Base-by-base conservation (phyloP, 1,284 basidiomycete genomes). In the Xerocomus minutiporus region DNA sequence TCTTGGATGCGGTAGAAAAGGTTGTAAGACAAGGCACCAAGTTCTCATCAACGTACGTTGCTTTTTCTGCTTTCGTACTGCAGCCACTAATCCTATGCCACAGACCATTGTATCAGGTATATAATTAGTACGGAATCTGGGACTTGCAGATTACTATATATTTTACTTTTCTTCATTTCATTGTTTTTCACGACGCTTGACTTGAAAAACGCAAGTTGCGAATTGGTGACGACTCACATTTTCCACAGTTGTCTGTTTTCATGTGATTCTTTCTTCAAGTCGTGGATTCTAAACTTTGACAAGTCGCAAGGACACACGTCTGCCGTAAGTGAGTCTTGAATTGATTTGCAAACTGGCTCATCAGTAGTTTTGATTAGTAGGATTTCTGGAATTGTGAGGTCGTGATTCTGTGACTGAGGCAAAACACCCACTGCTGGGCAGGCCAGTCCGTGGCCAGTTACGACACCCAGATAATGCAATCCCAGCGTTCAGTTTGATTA, bases 1-100 rank as follows among this genome's bases (percentile, higher is more conserved):
- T 98, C 75, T 74, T 99, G 65, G 93, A 97, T 66, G 92, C 94
- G 5, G 96, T 99, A 4, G 96, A 99, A 76, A 98, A 98, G 77
- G 96, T 98, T 54, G 93, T 98, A 47, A 81, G 93, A 66, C 95
- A 98, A 75, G 96, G 96, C 47, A 95, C 91, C 64, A 98, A 99
- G 76, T 99, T 98, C 74, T 90, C 87, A 12, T 71, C 70, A 50
- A 68, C 66, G 66, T 71, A 44, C 41, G 66, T 57, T 32, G 0
- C 5, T 34, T 34, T 50, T 26, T 15, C 13, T 48, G 41, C 28
- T 39, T 7, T 28, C 8, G 7, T 29, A 15, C 23, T 39, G 35
- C n/a, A 25, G 29, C 2, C 49, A 35, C 59, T 66, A 36, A 66
- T 53, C 50, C 40, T 34, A 50, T 52, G 29, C 31, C 48, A 25